Evolutionary conservation across 768 basidiomycete species (phyloP).

Genomic region (Crassisporium funariophilum): DNA sequence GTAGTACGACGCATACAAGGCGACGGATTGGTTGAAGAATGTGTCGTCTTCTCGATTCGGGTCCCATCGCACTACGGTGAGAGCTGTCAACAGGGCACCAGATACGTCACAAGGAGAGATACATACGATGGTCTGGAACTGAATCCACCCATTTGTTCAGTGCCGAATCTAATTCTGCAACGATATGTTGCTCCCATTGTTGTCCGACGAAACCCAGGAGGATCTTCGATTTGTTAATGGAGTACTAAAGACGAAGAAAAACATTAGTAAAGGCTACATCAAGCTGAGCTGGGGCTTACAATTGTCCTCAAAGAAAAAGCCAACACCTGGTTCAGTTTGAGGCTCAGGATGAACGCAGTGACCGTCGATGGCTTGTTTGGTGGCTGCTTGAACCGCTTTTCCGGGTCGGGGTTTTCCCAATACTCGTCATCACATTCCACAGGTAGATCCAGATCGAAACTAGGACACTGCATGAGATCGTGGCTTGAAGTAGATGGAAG

Average conservation of each 20-base stretch:
- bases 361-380: conserved; percentile 57
- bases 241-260: conserved; percentile 53
- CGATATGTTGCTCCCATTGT: conserved; percentile 69
- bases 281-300: conserved; percentile 35
- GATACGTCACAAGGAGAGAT: background rate
- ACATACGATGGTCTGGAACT: conserved; percentile 60
- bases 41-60: conserved; percentile 43
- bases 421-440: conserved; percentile 73
- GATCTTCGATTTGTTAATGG: conserved; percentile 76
- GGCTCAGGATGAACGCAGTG: conserved; percentile 53
- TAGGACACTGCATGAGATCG: conserved; percentile 24
- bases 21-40: conserved; percentile 64
- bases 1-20: conserved; percentile 52
- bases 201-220: conserved; percentile 61
- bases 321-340: conserved; percentile 65
- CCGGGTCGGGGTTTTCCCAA: conserved; percentile 64
- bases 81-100: background rate
- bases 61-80: conserved; percentile 51
- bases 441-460: conserved; percentile 74
- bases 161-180: conserved; percentile 71
- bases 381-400: conserved; percentile 71
- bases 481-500: no score
- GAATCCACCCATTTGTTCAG: conserved; percentile 73
- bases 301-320: conserved; percentile 67
- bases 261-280: background rate